Base-by-base conservation (phyloP, 108 stramenopile genomes). In the Nitzschia sp. region DNA sequence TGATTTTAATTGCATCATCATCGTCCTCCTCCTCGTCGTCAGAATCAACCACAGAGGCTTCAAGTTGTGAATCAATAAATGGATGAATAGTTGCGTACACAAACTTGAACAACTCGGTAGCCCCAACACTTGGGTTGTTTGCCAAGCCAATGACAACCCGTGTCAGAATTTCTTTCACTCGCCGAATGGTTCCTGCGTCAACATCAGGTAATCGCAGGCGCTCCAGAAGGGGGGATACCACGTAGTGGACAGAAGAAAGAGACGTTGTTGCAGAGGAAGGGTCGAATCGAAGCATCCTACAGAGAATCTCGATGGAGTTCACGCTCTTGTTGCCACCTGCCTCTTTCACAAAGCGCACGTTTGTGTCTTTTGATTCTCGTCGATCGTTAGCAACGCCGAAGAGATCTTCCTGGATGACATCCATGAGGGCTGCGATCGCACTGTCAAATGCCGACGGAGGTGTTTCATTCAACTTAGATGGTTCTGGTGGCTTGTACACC, bases 101-200 rank as follows among this genome's bases (percentile, higher is more conserved):
- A 74, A 95, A 90, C 26, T 87, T 85, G 22, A 95, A 77, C 6
- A 89, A 51, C 62, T 85, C 91, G 3, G 85, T 71, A 14, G 73
- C 65, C 15, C 65, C 61, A 59, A 96, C 94, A 76, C 88, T 90
- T 22, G 86, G 73, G 48, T 99, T 99, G 51, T 82, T 73, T 17
- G 87, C 83, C 57, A 99, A 82, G 8, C 97, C 99, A 41, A 93
- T 81, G 8, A 83, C 90, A 41, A 95, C 85, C 24, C 91, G 81
- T 39, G 86, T 77, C n/a, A 96, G 83, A 60, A 89, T 89, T 51
- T 94, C 94, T 63, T 80, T 83, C 40, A 88, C 78, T 70, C 80
- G 86, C 51, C 86, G 69, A 40, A 91, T 82, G 11, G 63, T 79
- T 8, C 65, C 57, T 7, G 86, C 57, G 38, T 61, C 77, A 42